phyloP scores from a whole-genome alignment of 495 filamentous ascomycete genomes.

The Podospora sp. region DNA sequence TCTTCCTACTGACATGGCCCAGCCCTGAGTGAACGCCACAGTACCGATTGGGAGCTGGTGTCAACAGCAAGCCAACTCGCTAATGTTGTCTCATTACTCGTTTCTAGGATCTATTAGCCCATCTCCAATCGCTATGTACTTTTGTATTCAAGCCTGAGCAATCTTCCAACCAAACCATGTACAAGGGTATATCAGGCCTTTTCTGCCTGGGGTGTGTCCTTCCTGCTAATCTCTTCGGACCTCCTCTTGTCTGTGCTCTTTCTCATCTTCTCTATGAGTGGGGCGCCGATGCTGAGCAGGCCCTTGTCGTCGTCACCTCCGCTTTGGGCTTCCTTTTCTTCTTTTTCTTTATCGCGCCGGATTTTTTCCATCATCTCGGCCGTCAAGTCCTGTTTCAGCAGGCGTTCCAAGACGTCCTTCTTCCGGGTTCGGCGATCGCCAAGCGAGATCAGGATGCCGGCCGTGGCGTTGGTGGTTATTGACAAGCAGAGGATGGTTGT shows the following conservation, averaged over 20 bases:
- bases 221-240: background rate
- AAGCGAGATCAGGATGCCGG: slow-evolving; percentile 70
- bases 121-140: too few relatives aligned
- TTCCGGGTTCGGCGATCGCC: slow-evolving; percentile 74
- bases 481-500: slow-evolving; percentile 78
- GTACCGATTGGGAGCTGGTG: too few relatives aligned
- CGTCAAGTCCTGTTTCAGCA: slow-evolving; percentile 73
- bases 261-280: slow-evolving; percentile 4
- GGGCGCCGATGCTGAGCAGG: background rate
- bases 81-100: too few relatives aligned
- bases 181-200: too few relatives aligned
- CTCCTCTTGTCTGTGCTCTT: slow-evolving; percentile 7
- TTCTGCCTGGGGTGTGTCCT: background rate
- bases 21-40: too few relatives aligned
- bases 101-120: too few relatives aligned
- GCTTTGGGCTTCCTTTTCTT: slow-evolving; percentile 19
- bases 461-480: slow-evolving; percentile 70
- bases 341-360: slow-evolving; percentile 58
- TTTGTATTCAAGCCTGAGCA: too few relatives aligned
- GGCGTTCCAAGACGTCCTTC: slow-evolving; percentile 76
- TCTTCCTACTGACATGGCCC: too few relatives aligned
- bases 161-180: too few relatives aligned
- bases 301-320: slow-evolving; percentile 5
- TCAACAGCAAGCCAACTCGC: too few relatives aligned
- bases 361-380: slow-evolving; percentile 71